These are phyloP conservation scores for Heterobasidion parviporum DNA, from an alignment of 1,284 basidiomycete genomes.

Conservation along the genomic window DNA sequence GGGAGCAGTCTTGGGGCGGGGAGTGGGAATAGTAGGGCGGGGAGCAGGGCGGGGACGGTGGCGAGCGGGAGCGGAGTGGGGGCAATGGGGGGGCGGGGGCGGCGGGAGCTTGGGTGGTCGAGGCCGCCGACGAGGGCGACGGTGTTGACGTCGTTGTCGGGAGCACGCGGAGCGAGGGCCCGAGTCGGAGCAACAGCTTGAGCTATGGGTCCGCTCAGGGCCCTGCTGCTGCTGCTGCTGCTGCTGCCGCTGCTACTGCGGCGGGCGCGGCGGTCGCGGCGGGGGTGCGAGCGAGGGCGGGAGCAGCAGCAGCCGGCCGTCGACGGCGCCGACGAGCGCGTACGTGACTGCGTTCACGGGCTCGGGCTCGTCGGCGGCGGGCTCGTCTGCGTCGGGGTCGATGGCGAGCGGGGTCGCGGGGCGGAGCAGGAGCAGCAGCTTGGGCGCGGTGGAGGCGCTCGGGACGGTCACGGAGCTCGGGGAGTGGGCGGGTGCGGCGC, in stretches of 20 bases:
- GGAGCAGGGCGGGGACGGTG: too few relatives aligned
- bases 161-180: constrained; percentile 13
- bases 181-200: constrained; percentile 19
- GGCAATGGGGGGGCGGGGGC: too few relatives aligned
- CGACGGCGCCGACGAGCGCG: too few relatives aligned
- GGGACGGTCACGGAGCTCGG: constrained; percentile 10
- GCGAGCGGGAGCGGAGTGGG: too few relatives aligned
- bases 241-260: too few relatives aligned
- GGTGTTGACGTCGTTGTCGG: constrained; percentile 6
- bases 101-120: neutral
- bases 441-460: constrained; percentile 6
- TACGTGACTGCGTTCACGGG: too few relatives aligned
- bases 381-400: too few relatives aligned
- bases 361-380: too few relatives aligned
- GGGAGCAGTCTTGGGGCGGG: too few relatives aligned
- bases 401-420: neutral
- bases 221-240: too few relatives aligned
- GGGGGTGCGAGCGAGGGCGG: constrained; percentile 5
- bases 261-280: constrained; percentile 1
- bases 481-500: neutral
- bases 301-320: neutral
- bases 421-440: constrained; percentile 10
- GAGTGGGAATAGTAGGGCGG: too few relatives aligned
- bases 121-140: constrained; percentile 10
- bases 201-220: neutral